A percentile compares a stretch with the other conserved stretches of the same genome.
Evolutionary conservation across 768 basidiomycete genomes (phyloP).

Genomic region (Lepiota brunneoincarnata): DNA sequence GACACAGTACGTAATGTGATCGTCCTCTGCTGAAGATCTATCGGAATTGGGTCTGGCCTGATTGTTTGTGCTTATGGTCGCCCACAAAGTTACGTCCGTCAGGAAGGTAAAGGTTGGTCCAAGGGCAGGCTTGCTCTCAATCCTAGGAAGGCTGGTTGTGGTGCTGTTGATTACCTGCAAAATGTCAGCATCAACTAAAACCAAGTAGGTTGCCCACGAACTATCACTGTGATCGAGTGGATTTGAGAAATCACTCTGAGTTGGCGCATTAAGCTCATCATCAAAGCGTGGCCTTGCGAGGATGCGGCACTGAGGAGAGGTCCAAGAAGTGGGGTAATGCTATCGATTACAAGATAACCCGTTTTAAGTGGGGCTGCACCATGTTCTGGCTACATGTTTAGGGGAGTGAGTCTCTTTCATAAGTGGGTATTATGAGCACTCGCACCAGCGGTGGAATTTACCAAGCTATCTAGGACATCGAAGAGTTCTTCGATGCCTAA

Average conservation of each 20-base stretch:
- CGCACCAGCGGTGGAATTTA: slow-evolving; percentile 22
- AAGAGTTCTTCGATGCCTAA: slow-evolving; percentile 58
- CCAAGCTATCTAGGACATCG: slow-evolving; percentile 45
- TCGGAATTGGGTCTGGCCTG: background rate
- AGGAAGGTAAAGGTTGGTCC: slow-evolving; percentile 75
- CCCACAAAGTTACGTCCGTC: slow-evolving; percentile 75
- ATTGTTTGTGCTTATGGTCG: slow-evolving; percentile 27
- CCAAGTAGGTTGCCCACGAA: slow-evolving; percentile 28
- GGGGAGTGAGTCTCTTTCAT: background rate
- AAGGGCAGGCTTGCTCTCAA: slow-evolving; percentile 61
- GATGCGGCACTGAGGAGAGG: slow-evolving; percentile 64
- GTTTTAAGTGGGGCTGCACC: slow-evolving; percentile 15
- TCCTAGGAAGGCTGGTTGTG: slow-evolving; percentile 22
- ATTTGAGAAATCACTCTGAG: slow-evolving; percentile 48
- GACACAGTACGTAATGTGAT: slow-evolving; percentile 12
- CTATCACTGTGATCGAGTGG: slow-evolving; percentile 49
- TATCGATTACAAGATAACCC: slow-evolving; percentile 61
- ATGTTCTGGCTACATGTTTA: background rate
- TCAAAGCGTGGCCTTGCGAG: slow-evolving; percentile 72
- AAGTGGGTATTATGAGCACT: background rate
- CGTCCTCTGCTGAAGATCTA: background rate
- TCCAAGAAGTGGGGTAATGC: slow-evolving; percentile 60
- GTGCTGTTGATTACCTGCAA: slow-evolving; percentile 63
- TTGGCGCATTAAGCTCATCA: slow-evolving; percentile 69
- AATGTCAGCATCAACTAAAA: background rate